phyloP scores from a whole-genome alignment of 2,329 filamentous ascomycete species.

The Hypoxylon rubiginosum region DNA sequence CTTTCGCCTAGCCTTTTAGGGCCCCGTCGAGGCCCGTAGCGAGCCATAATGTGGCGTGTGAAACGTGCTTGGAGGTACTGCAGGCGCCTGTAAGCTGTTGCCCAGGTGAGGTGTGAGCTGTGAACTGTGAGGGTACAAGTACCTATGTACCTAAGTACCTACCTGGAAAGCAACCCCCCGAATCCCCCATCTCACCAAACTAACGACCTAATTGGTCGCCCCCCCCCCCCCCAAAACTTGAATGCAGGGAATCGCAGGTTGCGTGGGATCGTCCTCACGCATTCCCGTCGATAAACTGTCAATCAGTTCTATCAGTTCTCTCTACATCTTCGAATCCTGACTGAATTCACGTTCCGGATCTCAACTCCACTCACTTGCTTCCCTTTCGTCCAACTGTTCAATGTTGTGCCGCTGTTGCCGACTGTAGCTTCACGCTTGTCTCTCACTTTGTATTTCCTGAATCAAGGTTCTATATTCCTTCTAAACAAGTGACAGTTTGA shows the following conservation, averaged over 20 bases:
- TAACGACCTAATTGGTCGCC: constrained; percentile 17
- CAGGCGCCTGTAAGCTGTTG: neutral
- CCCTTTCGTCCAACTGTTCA: constrained; percentile 20
- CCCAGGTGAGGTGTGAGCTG: no score
- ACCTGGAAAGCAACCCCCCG: no score
- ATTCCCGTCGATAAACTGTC: constrained; percentile 17
- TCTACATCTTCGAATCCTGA: constrained; percentile 36
- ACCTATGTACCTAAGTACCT: no score
- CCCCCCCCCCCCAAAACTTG: neutral
- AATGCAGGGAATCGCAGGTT: constrained; percentile 24
- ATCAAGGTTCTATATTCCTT: constrained; percentile 15
- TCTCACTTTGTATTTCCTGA: constrained; percentile 19
- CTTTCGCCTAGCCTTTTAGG: constrained; percentile 1
- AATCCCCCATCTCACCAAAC: constrained; percentile 2
- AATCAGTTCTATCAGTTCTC: no score
- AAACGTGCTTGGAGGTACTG: constrained; percentile 25
- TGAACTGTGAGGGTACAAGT: neutral
- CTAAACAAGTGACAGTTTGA: constrained; percentile 16
- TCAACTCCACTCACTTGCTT: constrained; percentile 32
- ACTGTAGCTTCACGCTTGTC: constrained; percentile 22
- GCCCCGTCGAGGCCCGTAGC: neutral
- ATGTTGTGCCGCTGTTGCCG: constrained; percentile 24
- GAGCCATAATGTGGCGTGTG: constrained; percentile 36
- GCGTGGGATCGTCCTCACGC: constrained; percentile 38
- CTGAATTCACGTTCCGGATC: constrained; percentile 29